Evolutionary conservation across 495 filamentous ascomycete species (phyloP), one percentile per base, ranked within the genome.

Genomic region (Hypoxylon subgilvum): DNA sequence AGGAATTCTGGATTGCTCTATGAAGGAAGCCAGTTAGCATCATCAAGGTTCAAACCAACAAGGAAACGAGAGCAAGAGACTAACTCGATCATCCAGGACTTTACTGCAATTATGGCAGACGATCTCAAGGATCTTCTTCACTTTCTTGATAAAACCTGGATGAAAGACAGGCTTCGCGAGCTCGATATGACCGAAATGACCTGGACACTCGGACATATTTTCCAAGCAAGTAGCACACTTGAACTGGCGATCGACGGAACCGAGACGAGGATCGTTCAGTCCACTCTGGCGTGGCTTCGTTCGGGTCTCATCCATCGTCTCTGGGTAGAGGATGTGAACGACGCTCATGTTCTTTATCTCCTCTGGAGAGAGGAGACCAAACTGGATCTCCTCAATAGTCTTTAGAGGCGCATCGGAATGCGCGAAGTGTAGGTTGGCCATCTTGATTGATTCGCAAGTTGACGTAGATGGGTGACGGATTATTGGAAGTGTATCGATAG

Each of bases 331-430:
- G 56, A 99, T 91, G 65, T 92, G 88, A 23, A 84, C 86, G 40
- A 97, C 92, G 76, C 92, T 96, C 91, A 96, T 92, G 54, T 85
- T 88, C 78, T 97, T 97, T 76, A 96, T 95, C 74, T 99, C 95
- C 69, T 97, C 93, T 1, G 95, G 94, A 13, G 92, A 92, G 67
- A 96, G 79, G 55, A 99, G 85, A 66, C 94, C 94, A 74, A 99
- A 99, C 78, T 97, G 95, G 60, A 99, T 96, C 82, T 97, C 94
- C 81, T 96, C 85, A 59, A 99, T 90, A 50, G 87, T 91, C 79
- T 91, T 91, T 82, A 96, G 79, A 65, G 92, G 91, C 84, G 94
- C 94, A 80, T 90, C 92, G 63, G 94, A 97, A 71, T 90, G 88
- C 50, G 88, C 82, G 63, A 96, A 96, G 69, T 87, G 87, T 66